Evolutionary conservation across 2,329 filamentous ascomycete species (phyloP).

Genomic region (Onygena corvina): DNA sequence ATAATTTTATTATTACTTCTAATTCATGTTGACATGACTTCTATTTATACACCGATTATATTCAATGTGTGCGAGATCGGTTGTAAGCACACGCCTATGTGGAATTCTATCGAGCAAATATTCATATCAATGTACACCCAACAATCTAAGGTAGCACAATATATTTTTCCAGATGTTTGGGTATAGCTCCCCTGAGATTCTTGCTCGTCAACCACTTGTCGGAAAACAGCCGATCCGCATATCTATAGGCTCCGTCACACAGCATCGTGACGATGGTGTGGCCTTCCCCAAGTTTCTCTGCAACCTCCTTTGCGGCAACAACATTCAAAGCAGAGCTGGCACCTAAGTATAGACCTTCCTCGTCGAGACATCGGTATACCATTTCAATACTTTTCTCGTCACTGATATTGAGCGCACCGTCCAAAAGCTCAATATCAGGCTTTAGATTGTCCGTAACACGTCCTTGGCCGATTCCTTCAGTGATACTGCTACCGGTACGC

Average conservation of each 20-base stretch:
- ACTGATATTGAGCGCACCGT: constrained; percentile 70
- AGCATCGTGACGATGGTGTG: constrained; percentile 88
- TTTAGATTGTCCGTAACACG: constrained; percentile 89
- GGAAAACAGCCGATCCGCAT: constrained; percentile 87
- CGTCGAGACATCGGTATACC: constrained; percentile 92
- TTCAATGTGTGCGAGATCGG: no score
- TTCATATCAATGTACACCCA: background rate
- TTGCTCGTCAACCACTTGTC: constrained; percentile 82
- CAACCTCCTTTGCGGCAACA: constrained; percentile 86
- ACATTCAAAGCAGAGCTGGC: constrained; percentile 92
- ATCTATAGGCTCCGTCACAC: constrained; percentile 93
- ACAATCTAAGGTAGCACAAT: constrained; percentile 64
- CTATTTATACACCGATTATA: no score
- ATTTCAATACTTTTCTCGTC: constrained; percentile 95
- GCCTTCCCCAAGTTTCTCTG: constrained; percentile 75
- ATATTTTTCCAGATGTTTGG: constrained; percentile 78
- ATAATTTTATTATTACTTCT: background rate
- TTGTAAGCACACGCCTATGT: no score
- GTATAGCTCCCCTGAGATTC: constrained; percentile 67
- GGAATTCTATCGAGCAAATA: no score
- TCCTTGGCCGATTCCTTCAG: constrained; percentile 94
- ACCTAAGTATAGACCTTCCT: constrained; percentile 90
- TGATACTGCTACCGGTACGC: constrained; percentile 75
- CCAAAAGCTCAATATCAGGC: constrained; percentile 71
- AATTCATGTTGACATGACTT: background rate